Conservation (phyloP, 495 filamentous ascomycete species). For the Penicillium ucsense region DNA sequence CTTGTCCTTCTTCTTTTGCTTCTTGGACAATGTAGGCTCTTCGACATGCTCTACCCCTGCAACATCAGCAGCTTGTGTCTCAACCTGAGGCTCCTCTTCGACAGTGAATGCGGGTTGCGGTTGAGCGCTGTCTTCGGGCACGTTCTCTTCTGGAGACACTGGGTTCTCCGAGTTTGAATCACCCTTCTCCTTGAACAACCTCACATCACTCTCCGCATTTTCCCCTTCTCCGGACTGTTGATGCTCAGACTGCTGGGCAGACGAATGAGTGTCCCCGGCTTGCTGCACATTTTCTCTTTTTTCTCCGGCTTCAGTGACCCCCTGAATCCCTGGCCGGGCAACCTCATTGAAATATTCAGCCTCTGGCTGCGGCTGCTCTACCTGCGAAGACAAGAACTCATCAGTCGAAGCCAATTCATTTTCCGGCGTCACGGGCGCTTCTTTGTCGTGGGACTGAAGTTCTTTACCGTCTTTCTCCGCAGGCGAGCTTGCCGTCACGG, state of each 20-base stretch:
- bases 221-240: not conserved
- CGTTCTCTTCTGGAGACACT: no score
- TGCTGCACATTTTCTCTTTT: slow-evolving; percentile 4
- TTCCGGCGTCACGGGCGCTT: slow-evolving; percentile 25
- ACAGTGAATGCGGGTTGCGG: not conserved
- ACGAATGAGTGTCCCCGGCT: slow-evolving; percentile 2
- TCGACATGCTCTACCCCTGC: slow-evolving; percentile 1
- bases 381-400: slow-evolving; percentile 41
- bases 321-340: slow-evolving; percentile 28
- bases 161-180: no score
- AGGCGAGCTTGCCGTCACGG: slow-evolving; percentile 29
- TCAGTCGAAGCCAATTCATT: slow-evolving; percentile 40
- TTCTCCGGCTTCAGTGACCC: slow-evolving; percentile 15
- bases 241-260: slow-evolving; percentile 2
- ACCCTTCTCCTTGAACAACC: no score
- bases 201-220: not conserved
- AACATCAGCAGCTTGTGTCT: slow-evolving; percentile 5
- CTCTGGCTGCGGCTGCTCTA: slow-evolving; percentile 33
- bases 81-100: slow-evolving; percentile 7
- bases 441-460: slow-evolving; percentile 38
- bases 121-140: no score
- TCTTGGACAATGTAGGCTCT: slow-evolving; percentile 5
- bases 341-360: slow-evolving; percentile 27
- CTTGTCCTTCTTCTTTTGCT: slow-evolving; percentile 17
- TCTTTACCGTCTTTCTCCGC: slow-evolving; percentile 43